Conservation (phyloP, 164 flowering plant genomes). For the Protea cynaroides region DNA sequence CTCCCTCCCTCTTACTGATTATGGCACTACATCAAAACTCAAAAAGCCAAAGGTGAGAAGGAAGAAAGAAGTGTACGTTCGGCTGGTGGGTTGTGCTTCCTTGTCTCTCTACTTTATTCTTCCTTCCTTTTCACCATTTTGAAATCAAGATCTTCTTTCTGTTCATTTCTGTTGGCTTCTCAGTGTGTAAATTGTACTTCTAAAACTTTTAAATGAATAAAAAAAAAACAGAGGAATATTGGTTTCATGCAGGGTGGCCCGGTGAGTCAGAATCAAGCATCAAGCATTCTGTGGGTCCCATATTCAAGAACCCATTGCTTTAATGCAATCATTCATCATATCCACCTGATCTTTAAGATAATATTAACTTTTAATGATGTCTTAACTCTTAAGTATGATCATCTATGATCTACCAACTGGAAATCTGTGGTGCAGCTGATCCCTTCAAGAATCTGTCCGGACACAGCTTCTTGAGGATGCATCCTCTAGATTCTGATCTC, state of each 20-base stretch:
- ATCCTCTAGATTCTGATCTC: too few relatives aligned
- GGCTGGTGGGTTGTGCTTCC: not conserved
- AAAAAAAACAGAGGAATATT: not conserved
- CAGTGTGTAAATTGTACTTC: not conserved
- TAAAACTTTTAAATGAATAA: not conserved
- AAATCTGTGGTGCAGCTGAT: too few relatives aligned
- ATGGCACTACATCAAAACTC: conserved; percentile 31
- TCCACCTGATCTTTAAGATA: too few relatives aligned
- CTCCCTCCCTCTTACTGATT: conserved; percentile 28
- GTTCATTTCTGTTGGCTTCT: not conserved
- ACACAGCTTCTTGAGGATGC: too few relatives aligned
- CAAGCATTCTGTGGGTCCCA: too few relatives aligned
- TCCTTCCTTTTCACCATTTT: not conserved
- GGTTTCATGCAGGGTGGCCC: not conserved
- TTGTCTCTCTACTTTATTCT: not conserved
- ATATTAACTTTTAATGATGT: too few relatives aligned
- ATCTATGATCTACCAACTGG: too few relatives aligned
- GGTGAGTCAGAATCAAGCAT: too few relatives aligned
- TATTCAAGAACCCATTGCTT: too few relatives aligned
- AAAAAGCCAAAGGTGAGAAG: conserved; percentile 16
- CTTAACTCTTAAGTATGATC: too few relatives aligned
- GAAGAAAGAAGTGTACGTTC: not conserved
- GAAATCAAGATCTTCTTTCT: not conserved
- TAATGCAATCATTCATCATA: too few relatives aligned
- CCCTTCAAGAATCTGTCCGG: too few relatives aligned